Percentiles rank a stretch among this genome's conserved stretches.
phyloP scores from a whole-genome alignment of 768 basidiomycete species.

The Fomitopsis serialis region DNA sequence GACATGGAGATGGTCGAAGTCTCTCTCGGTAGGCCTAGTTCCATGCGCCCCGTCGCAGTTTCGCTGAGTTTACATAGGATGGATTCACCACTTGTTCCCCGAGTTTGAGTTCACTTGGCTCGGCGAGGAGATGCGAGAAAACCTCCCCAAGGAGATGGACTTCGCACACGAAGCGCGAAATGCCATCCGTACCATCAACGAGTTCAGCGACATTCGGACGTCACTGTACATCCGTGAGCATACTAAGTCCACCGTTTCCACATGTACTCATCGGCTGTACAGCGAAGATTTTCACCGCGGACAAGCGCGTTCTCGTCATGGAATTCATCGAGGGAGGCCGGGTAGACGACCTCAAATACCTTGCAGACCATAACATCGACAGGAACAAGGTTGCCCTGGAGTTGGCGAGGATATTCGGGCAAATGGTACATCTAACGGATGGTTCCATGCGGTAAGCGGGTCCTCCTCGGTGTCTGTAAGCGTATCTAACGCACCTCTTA shows the following conservation, averaged over 20 bases:
- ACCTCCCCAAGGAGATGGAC: slow-evolving; percentile 91
- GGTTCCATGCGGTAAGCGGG: slow-evolving; percentile 70
- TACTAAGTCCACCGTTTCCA: background rate
- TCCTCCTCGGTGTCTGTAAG: background rate
- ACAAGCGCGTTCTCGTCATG: slow-evolving; percentile 87
- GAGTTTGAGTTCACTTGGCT: slow-evolving; percentile 94
- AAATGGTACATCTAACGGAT: slow-evolving; percentile 97
- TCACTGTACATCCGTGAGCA: slow-evolving; percentile 75
- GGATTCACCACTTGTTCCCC: slow-evolving; percentile 92
- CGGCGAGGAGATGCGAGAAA: slow-evolving; percentile 89
- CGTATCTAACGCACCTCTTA: slow-evolving; percentile 22
- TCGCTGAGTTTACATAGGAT: slow-evolving; percentile 35
- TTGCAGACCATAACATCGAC: slow-evolving; percentile 80
- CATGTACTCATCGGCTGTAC: background rate
- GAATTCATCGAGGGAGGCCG: slow-evolving; percentile 89
- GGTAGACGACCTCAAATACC: slow-evolving; percentile 82
- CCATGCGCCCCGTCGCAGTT: background rate
- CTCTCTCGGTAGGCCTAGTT: slow-evolving; percentile 46
- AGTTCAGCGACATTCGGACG: slow-evolving; percentile 67
- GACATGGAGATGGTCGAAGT: slow-evolving; percentile 86
- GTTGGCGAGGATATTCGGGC: slow-evolving; percentile 83
- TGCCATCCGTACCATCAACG: slow-evolving; percentile 59
- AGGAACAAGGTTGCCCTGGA: slow-evolving; percentile 92
- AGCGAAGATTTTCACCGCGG: slow-evolving; percentile 68
- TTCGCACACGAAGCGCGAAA: slow-evolving; percentile 88